Evolutionary conservation across 208 protist genomes (phyloP), one percentile per base, ranked within the genome.

Genomic region (Trypanosoma congolense): DNA sequence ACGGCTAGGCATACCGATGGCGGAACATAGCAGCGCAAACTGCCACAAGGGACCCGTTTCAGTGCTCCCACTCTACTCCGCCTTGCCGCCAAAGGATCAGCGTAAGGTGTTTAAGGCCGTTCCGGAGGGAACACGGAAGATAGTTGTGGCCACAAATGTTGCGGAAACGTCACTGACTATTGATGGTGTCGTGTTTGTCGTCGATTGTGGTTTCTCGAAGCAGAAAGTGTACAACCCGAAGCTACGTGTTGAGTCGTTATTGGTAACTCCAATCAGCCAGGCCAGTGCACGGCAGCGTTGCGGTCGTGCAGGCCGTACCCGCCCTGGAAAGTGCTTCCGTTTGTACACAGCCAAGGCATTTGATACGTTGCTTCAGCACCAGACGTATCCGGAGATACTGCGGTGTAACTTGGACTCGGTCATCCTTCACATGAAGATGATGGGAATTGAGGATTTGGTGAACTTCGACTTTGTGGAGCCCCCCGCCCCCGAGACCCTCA

Each of bases 121-220:
- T 8, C 85, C 87, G 1, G 45, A 46, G 19, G 87, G 88, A n/a
- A 79, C 70, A 2, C 70, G 97, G 25, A 99, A 99, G 70, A 87
- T 97, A 56, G 92, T 99, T 36, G 82, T 99, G 19, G 96, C 97
- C 0, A 99, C 98, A 8, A 99, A 99, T 62, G 98, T 99, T 57
- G 98, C 98, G 3, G 98, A 99, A 70, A 99, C 98, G 1, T 99
- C 97, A 0, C 67, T 99, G 36, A 99, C 98, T 22, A 99, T 99
- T 65, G 98, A 99, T 67, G 98, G 98, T 26, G 97, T 99, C 56
- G 96, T 94, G 40, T 99, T 98, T 73, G 98, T 99, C 14, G 83
- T 98, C 61, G 96, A 98, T 67, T 96, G 96, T n/a, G 97, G 97
- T 0, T 98, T 98, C 44, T 90, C 83, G 10, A 99, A 99, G 71